These are phyloP conservation scores for Geosmithia morbida DNA, from an alignment of 2,329 filamentous ascomycete genomes.

Conservation along the genomic window DNA sequence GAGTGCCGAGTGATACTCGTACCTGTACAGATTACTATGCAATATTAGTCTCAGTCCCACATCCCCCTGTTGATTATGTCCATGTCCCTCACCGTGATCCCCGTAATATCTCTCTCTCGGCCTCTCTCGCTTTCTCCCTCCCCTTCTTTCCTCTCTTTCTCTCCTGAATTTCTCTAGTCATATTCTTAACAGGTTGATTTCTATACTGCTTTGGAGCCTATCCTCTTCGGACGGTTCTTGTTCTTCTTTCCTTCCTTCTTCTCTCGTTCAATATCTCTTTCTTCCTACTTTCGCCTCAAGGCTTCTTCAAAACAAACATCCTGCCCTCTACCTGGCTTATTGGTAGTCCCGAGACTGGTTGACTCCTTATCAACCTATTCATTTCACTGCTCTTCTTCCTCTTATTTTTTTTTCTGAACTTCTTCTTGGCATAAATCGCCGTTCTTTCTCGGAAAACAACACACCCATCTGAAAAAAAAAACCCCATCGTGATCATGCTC, in stretches of 20 bases:
- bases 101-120: neutral
- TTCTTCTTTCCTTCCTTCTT: constrained; percentile 2
- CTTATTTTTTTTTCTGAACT: neutral
- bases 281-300: constrained; percentile 1
- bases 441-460: neutral
- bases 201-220: constrained; percentile 3
- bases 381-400: neutral
- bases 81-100: too few species aligned
- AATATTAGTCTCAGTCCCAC: too few species aligned
- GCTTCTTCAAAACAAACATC: neutral
- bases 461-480: neutral
- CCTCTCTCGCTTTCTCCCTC: neutral
- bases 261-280: constrained; percentile 2
- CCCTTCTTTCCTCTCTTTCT: constrained; percentile 2
- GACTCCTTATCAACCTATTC: constrained; percentile 1
- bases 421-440: neutral
- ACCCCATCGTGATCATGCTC: constrained; percentile 16
- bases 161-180: neutral
- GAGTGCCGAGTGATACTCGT: too few species aligned
- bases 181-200: too few species aligned
- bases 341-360: constrained; percentile 4
- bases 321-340: constrained; percentile 4
- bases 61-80: too few species aligned
- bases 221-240: neutral
- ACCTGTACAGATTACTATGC: too few species aligned